Conservation (phyloP, 805 yeast species). For the Myxozyma monticola region DNA sequence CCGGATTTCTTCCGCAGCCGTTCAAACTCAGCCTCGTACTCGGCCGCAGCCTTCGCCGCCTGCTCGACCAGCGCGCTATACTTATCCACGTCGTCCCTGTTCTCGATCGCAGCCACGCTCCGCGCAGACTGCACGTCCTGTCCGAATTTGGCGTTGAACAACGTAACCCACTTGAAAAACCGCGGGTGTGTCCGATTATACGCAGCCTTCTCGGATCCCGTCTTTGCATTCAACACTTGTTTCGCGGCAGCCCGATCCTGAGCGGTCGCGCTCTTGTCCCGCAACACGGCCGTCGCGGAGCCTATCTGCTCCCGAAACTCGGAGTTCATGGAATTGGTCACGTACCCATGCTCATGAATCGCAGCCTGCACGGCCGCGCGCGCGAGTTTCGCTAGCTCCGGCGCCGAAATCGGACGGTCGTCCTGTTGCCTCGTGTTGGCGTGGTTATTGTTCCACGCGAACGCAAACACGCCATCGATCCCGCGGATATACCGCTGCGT, state of each 20-base stretch:
- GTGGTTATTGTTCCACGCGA: not conserved
- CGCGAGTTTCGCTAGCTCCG: not conserved
- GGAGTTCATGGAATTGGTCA: slow-evolving; percentile 3
- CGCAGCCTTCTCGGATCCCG: not conserved
- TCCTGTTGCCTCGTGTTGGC: not conserved
- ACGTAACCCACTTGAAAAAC: slow-evolving; percentile 1
- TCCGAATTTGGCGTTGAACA: not conserved
- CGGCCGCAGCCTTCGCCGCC: not conserved
- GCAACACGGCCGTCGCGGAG: too few species aligned
- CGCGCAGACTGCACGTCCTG: too few species aligned
- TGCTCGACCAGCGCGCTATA: not conserved
- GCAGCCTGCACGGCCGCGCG: slow-evolving; percentile 13
- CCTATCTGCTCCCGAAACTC: too few species aligned
- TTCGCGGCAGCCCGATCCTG: too few species aligned
- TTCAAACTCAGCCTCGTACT: not conserved
- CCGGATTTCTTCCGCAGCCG: not conserved
- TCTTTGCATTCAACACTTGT: not conserved
- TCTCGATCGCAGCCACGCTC: too few species aligned
- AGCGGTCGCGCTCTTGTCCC: too few species aligned
- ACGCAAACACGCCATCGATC: slow-evolving; percentile 18
- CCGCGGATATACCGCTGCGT: slow-evolving; percentile 6
- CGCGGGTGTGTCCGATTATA: not conserved
- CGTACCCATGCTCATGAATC: slow-evolving; percentile 15
- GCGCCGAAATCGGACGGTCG: not conserved
- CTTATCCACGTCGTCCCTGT: not conserved